Evolutionary conservation across 2,329 filamentous ascomycete species (phyloP), one percentile per base, ranked within the genome.

Genomic region (Cladosporium cucumerinum): DNA sequence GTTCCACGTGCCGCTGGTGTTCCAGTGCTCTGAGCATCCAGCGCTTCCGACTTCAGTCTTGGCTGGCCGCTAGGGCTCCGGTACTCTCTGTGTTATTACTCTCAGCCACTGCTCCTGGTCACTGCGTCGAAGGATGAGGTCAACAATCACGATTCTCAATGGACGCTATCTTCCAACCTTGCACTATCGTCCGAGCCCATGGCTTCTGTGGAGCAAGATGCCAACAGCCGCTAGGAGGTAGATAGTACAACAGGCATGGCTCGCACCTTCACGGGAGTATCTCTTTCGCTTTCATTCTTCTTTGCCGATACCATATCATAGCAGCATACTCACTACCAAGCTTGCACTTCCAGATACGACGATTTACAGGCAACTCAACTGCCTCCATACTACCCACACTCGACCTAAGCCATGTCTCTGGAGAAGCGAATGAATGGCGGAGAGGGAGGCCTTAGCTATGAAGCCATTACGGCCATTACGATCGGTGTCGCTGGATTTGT

Each of bases 361-460:
- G 5, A 10, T 10, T 32, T 8, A 28, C 25, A 3, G 28, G 3
- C 51, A 32, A 4, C 12, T 11, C 1, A 39, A 57, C 21, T n/a
- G 25, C 32, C 39, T 21, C 14, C 48, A 16, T n/a, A 52, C 21
- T 39, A 16, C 54, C 3, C 25, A 54, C 28, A 32, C 16, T 28
- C 51, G 28, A 30, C 12, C n/a, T n/a, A 34, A 39, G 54, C 14
- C 54, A 59, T 48, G 39, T 11, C n/a, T 16, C 12, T 61, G 32
- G 49, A 43, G 32, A 55, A 62, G 23, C 55, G 60, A 25, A 62
- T 18, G 10, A 54, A 52, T 18, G 48, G 48, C n/a, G 48, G 32
- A n/a, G 34, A 62, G 14, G 60, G 60, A 23, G 60, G 60, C 32
- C 60, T 62, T 32, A 62, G 60, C 60, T 62, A 62, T 48, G 60